Evolutionary conservation across 2,329 filamentous ascomycete species (phyloP), one percentile per base, ranked within the genome.

Genomic region (Pezizomycotina sp.): DNA sequence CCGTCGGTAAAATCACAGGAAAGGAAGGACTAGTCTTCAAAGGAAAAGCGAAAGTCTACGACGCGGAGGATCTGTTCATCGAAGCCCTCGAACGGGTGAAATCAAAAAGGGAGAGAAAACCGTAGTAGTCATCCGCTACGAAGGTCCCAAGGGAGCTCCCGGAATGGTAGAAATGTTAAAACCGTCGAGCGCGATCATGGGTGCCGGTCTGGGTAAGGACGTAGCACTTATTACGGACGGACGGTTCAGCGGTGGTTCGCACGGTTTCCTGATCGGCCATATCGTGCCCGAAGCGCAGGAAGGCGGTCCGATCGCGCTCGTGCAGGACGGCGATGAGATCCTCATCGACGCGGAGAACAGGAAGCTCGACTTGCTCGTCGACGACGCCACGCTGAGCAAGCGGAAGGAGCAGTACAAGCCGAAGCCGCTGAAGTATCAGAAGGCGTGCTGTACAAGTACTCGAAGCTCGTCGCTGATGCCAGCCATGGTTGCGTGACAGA

Each of bases 131-230:
- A 79, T 81, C 56, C 71, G 76, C 27, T 80, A 79, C 55, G 73
- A 76, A 50, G 75, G 75, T 2, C 75, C 75, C 24, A 78, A 77
- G 57, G 75, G 75, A 38, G 74, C 74, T 2, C 75, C 75, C 1
- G 75, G 75, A 39, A 79, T 79, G 75, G 74, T 55, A 16, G 75
- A 80, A 60, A 78, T 78, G 72, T 57, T 80, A 50, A 79, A 79
- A 56, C 74, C 75, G 31, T 71, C 65, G 31, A 72, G 72, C 8
- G 74, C 74, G 19, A 75, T 80, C 54, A 80, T 80, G 74, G 75
- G 75, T 12, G 72, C 72, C 13, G 74, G 74, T 10, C 65, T 79
- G 7, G 74, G 74, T 28, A 61, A 74, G 39, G 74, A 78, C 45
- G 69, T 75, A 14, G 76, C 76, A 3, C 61, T 81, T 23, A 74